phyloP scores from a whole-genome alignment of 148 eudicot species.

The Rheum nobile region DNA sequence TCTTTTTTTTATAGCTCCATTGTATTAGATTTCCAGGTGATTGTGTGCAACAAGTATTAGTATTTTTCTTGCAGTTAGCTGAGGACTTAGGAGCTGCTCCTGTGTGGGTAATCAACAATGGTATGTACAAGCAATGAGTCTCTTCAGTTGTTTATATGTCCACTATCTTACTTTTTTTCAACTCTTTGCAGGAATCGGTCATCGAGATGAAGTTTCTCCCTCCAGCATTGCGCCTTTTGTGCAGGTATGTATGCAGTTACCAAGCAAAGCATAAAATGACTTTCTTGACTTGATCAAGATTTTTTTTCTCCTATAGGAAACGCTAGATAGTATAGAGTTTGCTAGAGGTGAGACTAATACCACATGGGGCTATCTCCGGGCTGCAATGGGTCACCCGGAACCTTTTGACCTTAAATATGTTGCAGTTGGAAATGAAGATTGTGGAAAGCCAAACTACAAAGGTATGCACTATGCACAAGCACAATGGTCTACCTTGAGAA shows the following conservation, averaged over 20 bases:
- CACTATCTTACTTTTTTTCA: neutral
- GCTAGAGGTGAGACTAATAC: constrained; percentile 59
- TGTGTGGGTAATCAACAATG: constrained; percentile 85
- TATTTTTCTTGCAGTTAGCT: constrained; percentile 48
- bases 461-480: too few species aligned
- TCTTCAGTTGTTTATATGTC: neutral
- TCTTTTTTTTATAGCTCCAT: neutral
- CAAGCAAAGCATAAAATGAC: neutral
- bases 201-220: constrained; percentile 50
- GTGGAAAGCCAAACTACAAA: constrained; percentile 45
- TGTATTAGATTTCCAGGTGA: neutral
- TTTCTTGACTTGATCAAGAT: neutral
- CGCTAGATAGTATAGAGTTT: constrained; percentile 77
- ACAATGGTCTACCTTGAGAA: neutral
- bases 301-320: constrained; percentile 35
- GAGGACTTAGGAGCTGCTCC: constrained; percentile 89
- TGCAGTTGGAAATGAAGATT: constrained; percentile 88
- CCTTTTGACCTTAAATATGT: constrained; percentile 82
- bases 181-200: constrained; percentile 41
- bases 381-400: constrained; percentile 58
- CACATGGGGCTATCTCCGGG: constrained; percentile 72
- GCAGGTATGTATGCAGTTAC: constrained; percentile 36
- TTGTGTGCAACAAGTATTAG: neutral
- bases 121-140: constrained; percentile 22
- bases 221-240: constrained; percentile 46